Percentiles rank a stretch among this genome's conserved stretches.
These are phyloP conservation scores for Zygnema cylindricum DNA, from an alignment of 139 green algal species.

Conservation along the genomic window DNA sequence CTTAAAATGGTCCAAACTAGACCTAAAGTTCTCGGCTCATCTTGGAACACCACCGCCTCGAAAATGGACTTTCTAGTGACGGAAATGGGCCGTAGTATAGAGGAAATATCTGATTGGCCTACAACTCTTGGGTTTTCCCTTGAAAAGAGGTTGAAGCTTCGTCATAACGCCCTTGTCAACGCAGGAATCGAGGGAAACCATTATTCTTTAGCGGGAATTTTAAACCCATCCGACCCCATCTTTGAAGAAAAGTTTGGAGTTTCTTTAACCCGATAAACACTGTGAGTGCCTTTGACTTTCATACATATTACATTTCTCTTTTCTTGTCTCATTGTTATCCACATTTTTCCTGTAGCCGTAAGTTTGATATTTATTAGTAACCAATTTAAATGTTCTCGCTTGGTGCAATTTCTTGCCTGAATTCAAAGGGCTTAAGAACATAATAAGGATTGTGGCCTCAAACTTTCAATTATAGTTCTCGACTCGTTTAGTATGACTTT, in stretches of 20 bases:
- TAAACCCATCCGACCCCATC: background rate
- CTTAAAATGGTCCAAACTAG: background rate
- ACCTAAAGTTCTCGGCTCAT: background rate
- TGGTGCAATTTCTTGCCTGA: no score
- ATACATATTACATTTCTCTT: no score
- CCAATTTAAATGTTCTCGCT: no score
- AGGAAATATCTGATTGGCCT: background rate
- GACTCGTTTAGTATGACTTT: no score
- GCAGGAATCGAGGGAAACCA: background rate
- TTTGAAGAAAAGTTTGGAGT: background rate
- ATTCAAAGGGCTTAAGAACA: no score
- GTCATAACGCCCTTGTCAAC: background rate
- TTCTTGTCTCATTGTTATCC: no score
- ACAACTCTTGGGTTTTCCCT: background rate
- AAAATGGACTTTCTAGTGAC: background rate
- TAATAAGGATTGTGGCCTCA: no score
- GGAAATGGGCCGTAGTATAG: background rate
- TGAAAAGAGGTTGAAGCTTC: background rate
- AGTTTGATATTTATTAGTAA: no score
- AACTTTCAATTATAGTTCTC: no score
- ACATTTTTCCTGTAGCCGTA: no score
- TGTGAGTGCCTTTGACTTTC: no score
- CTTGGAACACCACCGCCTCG: background rate
- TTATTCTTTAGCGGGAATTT: background rate
- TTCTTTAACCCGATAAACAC: no score